Base-by-base conservation (phyloP, 2,329 filamentous ascomycete genomes). In the Apiospora pterosperma region DNA sequence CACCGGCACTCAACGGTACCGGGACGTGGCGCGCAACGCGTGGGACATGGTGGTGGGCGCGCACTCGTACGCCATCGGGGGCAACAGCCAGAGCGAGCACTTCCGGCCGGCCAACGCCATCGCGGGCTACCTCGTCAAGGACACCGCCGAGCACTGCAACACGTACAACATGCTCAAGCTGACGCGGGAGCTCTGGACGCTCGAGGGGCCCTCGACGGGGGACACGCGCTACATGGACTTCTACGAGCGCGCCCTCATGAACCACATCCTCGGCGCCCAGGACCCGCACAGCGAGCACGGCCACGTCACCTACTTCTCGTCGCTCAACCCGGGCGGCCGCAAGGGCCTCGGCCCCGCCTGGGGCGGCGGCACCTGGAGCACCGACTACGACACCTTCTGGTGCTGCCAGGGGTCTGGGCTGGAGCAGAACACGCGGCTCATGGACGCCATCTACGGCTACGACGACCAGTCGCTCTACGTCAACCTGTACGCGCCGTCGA, bases 81-180 rank as follows among this genome's bases (percentile, higher is more conserved):
- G 80, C 4, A 85, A 85, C 74, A 84, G 81, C 68, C 80, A 85
- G 65, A 77, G 80, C 0, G 84, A 86, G 69, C 84, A 85, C 69
- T 86, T 85, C 70, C 78, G 75, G 16, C 70, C 72, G 0, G 76
- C 82, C 0, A 77, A 84, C 65, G 80, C 77, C 11, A 85, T 85
- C 62, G 75, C 82, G 0, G 69, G 68, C 3, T 80, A 78, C 62
- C 73, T 86, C 12, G 72, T 71, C 4, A 69, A 73, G 0, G 84
- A 86, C 69, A 85, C 83, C 0, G 79, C 77, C 55, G 84, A 86
- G 71, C 78, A 78, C 2, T 85, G 84, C 73, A 85, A 85, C 70
- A 82, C 81, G 0, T 85, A 85, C 70, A 86, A 86, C 68, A 86
- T 85, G 84, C 80, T 85, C 58, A 85, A 85, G 69, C 72, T 86